Evolutionary conservation across 495 filamentous ascomycete species (phyloP), one percentile per base, ranked within the genome.

Genomic region (Podospora fimiseda): DNA sequence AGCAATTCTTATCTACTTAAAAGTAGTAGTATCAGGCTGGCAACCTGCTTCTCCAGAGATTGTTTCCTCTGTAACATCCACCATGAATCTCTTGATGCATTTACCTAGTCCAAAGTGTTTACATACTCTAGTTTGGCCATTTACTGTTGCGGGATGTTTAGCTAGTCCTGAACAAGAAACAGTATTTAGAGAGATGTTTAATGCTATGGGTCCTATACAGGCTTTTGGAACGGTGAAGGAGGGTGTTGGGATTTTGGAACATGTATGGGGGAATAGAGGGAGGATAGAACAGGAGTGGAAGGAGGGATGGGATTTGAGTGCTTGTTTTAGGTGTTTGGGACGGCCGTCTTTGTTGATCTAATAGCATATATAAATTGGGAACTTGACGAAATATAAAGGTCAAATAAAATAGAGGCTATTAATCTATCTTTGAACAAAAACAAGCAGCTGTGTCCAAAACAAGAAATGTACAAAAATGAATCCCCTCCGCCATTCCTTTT

Each of bases 131-230:
- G 70, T 71, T 14, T 81, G 75, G 75, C 77, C 78, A 0, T 71
- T 79, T 40, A 74, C 71, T 51, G 62, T 80, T 2, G 73, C 74
- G n/a, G 77, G 78, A 22, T 80, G 74, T 52, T 62, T 81, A 14
- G 75, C 78, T 1, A 57, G 63, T 3, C 68, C 67, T 2, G 66
- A 59, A 8, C 67, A 74, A 48, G 73, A 77, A 62, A 48, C 59
- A 52, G 52, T 59, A 1, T 74, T 79, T 9, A 66, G 74, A 0
- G 54, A 49, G 19, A 58, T 79, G 51, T 69, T 67, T 0, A 60
- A 62, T 4, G 52, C 56, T 11, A 57, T 80, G 56, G 67, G 70
- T 18, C 66, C 70, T 3, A 57, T 69, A 22, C 63, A 62, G 49
- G 56, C 72, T 9, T 76, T 79, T 56, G 75, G 76, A 15, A 69